phyloP scores from a whole-genome alignment of 2,329 filamentous ascomycete genomes.

The Sporothrix luriei region DNA sequence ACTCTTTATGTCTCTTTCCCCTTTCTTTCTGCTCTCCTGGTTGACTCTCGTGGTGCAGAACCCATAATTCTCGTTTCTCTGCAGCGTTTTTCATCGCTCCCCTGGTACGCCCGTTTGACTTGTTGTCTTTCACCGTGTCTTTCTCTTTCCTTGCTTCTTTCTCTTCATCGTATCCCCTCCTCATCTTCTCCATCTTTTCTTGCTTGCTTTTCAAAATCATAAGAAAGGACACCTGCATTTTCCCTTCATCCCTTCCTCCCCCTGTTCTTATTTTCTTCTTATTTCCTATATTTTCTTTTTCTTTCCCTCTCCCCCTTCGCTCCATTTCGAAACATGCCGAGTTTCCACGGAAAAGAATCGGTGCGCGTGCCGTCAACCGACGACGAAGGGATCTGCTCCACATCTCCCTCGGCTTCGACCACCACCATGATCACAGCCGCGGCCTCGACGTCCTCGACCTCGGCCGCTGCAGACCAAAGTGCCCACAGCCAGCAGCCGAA shows the following conservation, averaged over 20 bases:
- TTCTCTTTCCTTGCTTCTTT: background rate
- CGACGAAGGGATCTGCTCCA: slow-evolving; percentile 22
- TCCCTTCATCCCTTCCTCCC: background rate
- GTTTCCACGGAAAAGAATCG: slow-evolving; percentile 7
- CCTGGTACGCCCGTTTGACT: slow-evolving; percentile 7
- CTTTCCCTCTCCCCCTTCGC: background rate
- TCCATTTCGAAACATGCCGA: background rate
- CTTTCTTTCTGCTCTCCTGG: background rate
- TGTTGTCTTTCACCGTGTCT: background rate
- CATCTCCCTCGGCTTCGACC: slow-evolving; percentile 26
- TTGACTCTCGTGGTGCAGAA: slow-evolving; percentile 11
- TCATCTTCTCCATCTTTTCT: background rate
- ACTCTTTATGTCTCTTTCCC: slow-evolving; percentile 22
- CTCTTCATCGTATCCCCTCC: background rate
- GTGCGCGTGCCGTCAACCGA: slow-evolving; percentile 27
- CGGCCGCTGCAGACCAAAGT: background rate
- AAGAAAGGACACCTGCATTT: background rate
- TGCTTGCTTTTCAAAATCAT: background rate
- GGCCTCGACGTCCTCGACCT: slow-evolving; percentile 21
- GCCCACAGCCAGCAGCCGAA: background rate
- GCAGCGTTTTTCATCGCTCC: background rate
- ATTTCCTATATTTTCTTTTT: background rate
- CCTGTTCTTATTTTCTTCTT: background rate
- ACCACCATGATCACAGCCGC: slow-evolving; percentile 30
- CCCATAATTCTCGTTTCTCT: slow-evolving; percentile 8